These are phyloP conservation scores for Corchorus olitorius DNA, from an alignment of 345 rosid genomes.

Conservation along the genomic window DNA sequence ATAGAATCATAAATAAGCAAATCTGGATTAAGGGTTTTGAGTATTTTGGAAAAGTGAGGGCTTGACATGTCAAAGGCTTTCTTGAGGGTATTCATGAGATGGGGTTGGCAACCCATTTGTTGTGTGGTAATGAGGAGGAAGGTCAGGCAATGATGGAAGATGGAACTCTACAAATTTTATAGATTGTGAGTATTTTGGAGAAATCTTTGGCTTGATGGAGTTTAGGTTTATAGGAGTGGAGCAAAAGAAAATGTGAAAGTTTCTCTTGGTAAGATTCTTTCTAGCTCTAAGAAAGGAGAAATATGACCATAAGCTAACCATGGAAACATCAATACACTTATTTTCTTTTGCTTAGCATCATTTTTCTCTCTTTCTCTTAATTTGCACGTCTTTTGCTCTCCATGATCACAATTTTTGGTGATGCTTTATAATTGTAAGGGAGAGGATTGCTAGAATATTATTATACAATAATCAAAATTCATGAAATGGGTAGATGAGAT, in stretches of 20 bases:
- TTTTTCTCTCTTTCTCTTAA: not conserved
- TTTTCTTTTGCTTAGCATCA: constrained; percentile 5
- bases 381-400: too few relatives aligned
- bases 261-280: constrained; percentile 34
- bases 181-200: constrained; percentile 21
- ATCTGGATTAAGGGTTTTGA: constrained; percentile 28
- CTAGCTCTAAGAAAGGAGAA: constrained; percentile 45
- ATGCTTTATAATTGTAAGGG: too few relatives aligned
- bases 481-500: too few relatives aligned
- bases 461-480: too few relatives aligned
- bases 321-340: constrained; percentile 43
- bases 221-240: constrained; percentile 38
- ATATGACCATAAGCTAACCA: constrained; percentile 56
- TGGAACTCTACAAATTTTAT: constrained; percentile 39
- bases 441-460: too few relatives aligned
- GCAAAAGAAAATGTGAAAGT: constrained; percentile 34
- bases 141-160: constrained; percentile 37
- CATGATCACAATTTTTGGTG: too few relatives aligned
- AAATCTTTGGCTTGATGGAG: constrained; percentile 18
- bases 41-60: constrained; percentile 23
- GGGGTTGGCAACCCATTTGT: constrained; percentile 39
- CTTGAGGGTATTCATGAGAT: constrained; percentile 36
- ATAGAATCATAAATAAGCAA: constrained; percentile 37
- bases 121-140: constrained; percentile 51
- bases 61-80: constrained; percentile 36